These are phyloP conservation scores for Thymus mandschuricus DNA, from an alignment of 257 asterid genomes.

Conservation along the genomic window DNA sequence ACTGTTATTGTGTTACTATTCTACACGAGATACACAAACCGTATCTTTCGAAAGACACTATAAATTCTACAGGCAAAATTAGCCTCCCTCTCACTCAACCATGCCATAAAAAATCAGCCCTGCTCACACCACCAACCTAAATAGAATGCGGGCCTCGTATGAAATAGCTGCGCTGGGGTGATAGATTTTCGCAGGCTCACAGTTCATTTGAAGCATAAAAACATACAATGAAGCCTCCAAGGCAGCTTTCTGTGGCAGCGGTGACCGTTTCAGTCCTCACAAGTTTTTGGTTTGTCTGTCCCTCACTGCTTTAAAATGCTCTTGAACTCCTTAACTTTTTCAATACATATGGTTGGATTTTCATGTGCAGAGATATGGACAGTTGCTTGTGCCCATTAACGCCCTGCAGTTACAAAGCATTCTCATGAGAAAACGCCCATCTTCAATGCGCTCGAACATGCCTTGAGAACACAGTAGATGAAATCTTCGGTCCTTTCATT, in stretches of 20 bases:
- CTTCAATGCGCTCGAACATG: slow-evolving; percentile 86
- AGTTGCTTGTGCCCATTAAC: slow-evolving; percentile 81
- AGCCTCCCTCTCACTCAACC: no score
- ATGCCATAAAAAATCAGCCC: no score
- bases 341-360: background rate
- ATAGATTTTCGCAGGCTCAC: no score
- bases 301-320: background rate
- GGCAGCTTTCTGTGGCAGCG: slow-evolving; percentile 41
- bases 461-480: slow-evolving; percentile 93
- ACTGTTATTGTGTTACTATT: background rate
- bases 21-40: background rate
- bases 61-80: no score
- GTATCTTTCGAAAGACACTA: no score
- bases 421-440: slow-evolving; percentile 85
- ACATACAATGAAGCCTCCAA: slow-evolving; percentile 42
- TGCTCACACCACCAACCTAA: no score
- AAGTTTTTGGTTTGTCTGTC: slow-evolving; percentile 58
- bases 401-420: slow-evolving; percentile 89
- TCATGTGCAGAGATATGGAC: slow-evolving; percentile 68
- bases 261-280: slow-evolving; percentile 36
- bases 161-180: no score
- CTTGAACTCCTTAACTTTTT: background rate
- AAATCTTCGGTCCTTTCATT: slow-evolving; percentile 94
- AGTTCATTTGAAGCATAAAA: no score
- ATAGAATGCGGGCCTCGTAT: no score